Percentiles rank a stretch among this genome's conserved stretches.
Conservation (phyloP, 352 stramenopile genomes). For the Pythium aquatile region DNA sequence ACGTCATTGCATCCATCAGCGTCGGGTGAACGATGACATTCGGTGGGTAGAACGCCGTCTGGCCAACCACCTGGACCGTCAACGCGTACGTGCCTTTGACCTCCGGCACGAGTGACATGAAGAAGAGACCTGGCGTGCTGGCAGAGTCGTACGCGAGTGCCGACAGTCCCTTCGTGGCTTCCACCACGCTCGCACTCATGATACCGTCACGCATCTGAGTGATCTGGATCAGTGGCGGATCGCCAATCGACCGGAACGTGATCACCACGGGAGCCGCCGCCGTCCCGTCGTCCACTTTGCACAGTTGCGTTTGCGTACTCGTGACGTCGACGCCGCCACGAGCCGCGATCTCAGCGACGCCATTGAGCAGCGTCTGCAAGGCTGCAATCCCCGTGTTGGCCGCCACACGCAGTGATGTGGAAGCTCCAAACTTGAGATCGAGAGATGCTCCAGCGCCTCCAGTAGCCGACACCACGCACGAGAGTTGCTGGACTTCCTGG, state of each 20-base stretch:
- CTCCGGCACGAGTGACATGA: conserved; percentile 81
- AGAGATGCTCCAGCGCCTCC: conserved; percentile 37
- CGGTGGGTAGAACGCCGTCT: conserved; percentile 60
- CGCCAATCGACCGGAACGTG: conserved; percentile 45
- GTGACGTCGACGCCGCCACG: conserved; percentile 54
- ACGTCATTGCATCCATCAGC: conserved; percentile 57
- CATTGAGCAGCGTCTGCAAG: conserved; percentile 57
- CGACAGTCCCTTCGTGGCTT: conserved; percentile 69
- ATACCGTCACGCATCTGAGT: conserved; percentile 51
- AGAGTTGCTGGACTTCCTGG: conserved; percentile 50
- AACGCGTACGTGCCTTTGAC: conserved; percentile 70
- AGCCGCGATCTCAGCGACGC: conserved; percentile 33
- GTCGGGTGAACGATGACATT: conserved; percentile 81
- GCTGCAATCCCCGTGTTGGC: conserved; percentile 32
- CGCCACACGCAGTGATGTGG: conserved; percentile 31
- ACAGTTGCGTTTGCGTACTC: conserved; percentile 37
- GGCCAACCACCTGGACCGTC: conserved; percentile 45
- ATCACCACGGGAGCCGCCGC: conserved; percentile 37
- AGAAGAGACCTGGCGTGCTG: conserved; percentile 61
- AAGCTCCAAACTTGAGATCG: conserved; percentile 47
- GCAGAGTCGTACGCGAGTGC: conserved; percentile 68
- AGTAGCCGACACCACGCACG: conserved; percentile 44
- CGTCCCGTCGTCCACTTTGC: conserved; percentile 34
- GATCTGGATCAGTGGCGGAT: conserved; percentile 39
- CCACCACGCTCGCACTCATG: conserved; percentile 37